These are phyloP conservation scores for Fusarium sp. DNA, from an alignment of 2,329 filamentous ascomycete species.

Conservation along the genomic window DNA sequence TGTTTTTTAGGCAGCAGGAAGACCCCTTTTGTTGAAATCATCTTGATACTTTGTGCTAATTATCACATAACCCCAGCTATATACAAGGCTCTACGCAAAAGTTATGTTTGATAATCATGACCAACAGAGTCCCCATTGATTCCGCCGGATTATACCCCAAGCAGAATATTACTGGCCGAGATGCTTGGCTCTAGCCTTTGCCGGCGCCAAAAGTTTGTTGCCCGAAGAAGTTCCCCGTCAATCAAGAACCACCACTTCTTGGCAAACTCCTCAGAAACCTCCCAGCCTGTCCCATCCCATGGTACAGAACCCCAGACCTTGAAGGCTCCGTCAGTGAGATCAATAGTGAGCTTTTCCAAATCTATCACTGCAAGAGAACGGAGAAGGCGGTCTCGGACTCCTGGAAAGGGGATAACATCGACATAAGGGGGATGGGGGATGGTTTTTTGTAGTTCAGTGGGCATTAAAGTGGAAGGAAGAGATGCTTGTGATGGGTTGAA, in stretches of 20 bases:
- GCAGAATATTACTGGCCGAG: neutral
- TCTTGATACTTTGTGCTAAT: neutral
- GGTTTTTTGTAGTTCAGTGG: conserved; percentile 12
- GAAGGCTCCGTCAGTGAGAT: conserved; percentile 1
- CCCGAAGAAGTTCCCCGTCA: conserved; percentile 11
- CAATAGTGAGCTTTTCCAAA: neutral
- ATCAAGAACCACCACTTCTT: conserved; percentile 34
- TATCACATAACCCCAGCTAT: neutral
- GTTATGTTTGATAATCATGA: neutral
- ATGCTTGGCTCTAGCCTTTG: conserved; percentile 1
- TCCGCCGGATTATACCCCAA: fast-evolving
- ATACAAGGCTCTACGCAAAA: neutral
- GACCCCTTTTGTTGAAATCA: neutral
- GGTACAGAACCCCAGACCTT: conserved; percentile 14
- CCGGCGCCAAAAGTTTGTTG: conserved; percentile 29
- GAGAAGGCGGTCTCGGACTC: conserved; percentile 14
- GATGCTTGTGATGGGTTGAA: neutral
- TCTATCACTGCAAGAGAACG: conserved; percentile 16
- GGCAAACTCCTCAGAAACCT: conserved; percentile 56
- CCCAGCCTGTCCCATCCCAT: conserved; percentile 52
- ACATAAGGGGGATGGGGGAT: conserved; percentile 20
- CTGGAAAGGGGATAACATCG: conserved; percentile 28
- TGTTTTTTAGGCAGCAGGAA: neutral
- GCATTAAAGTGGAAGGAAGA: neutral
- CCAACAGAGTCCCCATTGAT: no score